phyloP scores from a whole-genome alignment of 495 filamentous ascomycete genomes.

The Physcia stellaris region DNA sequence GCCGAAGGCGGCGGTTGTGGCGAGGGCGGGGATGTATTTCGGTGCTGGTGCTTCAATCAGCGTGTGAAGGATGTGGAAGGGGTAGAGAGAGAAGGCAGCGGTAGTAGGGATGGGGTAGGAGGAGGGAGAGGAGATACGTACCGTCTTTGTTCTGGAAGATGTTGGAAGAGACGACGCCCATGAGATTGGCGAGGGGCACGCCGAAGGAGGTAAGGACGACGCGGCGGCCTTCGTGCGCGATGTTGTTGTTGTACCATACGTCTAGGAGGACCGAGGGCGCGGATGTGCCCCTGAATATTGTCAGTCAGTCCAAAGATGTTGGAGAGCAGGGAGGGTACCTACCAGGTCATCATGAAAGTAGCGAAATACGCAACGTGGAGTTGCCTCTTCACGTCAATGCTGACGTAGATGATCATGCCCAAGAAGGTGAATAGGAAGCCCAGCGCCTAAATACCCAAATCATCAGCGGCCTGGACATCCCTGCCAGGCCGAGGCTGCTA shows the following conservation, averaged over 20 bases:
- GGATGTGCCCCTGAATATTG: conserved; percentile 26
- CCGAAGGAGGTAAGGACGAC: conserved; percentile 58
- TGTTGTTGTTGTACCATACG: conserved; percentile 69
- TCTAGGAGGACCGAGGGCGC: conserved; percentile 39
- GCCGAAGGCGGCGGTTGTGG: conserved; percentile 62
- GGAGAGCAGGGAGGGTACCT: conserved; percentile 41
- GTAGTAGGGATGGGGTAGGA: neutral
- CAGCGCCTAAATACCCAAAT: conserved; percentile 30
- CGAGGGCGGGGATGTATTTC: conserved; percentile 59
- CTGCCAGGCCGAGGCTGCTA: neutral
- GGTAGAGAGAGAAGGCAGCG: neutral
- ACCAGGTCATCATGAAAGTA: conserved; percentile 75
- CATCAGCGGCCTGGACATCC: neutral
- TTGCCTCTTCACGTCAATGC: conserved; percentile 46
- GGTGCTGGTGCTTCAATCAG: conserved; percentile 30
- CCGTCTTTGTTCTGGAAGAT: conserved; percentile 55
- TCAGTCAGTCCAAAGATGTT: conserved; percentile 22
- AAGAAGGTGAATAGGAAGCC: conserved; percentile 61
- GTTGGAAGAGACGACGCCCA: conserved; percentile 63
- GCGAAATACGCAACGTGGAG: conserved; percentile 61
- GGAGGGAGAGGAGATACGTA: neutral
- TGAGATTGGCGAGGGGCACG: conserved; percentile 66
- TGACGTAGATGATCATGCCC: conserved; percentile 63
- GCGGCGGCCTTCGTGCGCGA: conserved; percentile 59
- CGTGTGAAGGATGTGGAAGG: neutral